Conservation (phyloP, 1,284 basidiomycete genomes). For the Ustilago bromivora region DNA sequence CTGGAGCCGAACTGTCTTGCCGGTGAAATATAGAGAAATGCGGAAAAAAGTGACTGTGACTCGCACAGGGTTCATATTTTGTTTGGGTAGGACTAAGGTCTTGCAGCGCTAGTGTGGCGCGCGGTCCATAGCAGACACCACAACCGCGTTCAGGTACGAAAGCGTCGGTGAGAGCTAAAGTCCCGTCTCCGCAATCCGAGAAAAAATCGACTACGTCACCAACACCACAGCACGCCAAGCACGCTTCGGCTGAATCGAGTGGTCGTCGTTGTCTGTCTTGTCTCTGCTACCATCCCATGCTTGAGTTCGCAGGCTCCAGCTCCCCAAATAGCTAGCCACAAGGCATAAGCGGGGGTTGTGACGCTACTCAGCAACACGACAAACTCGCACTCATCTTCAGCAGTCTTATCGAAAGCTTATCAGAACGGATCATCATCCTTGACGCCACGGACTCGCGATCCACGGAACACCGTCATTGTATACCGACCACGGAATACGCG, state of each 20-base stretch:
- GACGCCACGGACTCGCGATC: too few species aligned
- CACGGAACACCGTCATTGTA: neutral
- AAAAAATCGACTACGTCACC: neutral
- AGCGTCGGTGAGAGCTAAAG: neutral
- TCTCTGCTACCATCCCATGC: slow-evolving; percentile 22
- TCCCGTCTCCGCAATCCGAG: slow-evolving; percentile 15
- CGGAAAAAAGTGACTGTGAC: slow-evolving; percentile 4
- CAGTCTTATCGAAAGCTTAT: slow-evolving; percentile 1
- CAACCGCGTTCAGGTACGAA: neutral
- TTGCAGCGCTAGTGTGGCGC: neutral
- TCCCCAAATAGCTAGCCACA: slow-evolving; percentile 35
- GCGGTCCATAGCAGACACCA: neutral
- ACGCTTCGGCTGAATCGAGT: neutral
- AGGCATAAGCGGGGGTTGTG: slow-evolving; percentile 31
- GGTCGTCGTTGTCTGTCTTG: neutral
- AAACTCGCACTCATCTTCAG: neutral
- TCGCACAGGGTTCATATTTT: slow-evolving; percentile 1
- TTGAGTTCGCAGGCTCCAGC: slow-evolving; percentile 27
- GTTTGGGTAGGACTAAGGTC: neutral
- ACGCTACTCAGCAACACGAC: slow-evolving; percentile 17
- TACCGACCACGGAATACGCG: neutral
- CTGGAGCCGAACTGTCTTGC: neutral
- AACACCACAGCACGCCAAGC: slow-evolving; percentile 3
- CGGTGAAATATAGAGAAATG: slow-evolving; percentile 5
- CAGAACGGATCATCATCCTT: neutral